These are phyloP conservation scores for Artemisia annua DNA, from an alignment of 129 eudicot species.

Conservation along the genomic window DNA sequence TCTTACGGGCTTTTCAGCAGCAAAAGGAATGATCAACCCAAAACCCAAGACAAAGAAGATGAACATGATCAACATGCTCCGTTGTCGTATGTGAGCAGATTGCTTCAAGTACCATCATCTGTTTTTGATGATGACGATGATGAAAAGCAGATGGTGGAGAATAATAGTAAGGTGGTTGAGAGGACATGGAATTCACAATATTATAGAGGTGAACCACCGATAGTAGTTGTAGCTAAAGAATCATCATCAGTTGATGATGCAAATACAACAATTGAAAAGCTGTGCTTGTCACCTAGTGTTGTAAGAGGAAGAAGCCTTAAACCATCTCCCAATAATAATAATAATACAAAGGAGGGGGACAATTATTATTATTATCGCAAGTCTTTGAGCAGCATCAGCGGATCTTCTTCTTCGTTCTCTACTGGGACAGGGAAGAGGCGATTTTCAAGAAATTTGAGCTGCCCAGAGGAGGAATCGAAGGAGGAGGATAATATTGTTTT, in stretches of 20 bases:
- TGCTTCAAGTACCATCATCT: constrained; percentile 85
- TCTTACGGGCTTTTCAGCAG: constrained; percentile 95
- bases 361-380: background rate
- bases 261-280: constrained; percentile 40
- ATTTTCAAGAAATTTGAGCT: constrained; percentile 29
- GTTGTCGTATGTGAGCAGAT: constrained; percentile 54
- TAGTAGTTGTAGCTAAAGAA: constrained; percentile 60
- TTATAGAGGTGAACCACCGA: constrained; percentile 60
- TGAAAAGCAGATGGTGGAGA: background rate
- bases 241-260: background rate
- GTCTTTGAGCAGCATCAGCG: too few species aligned
- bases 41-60: constrained; percentile 24
- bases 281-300: background rate
- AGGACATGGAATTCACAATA: constrained; percentile 80
- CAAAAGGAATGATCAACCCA: constrained; percentile 50
- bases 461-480: constrained; percentile 25
- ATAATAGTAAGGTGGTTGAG: constrained; percentile 43
- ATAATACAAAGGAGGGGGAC: constrained; percentile 7
- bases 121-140: constrained; percentile 86
- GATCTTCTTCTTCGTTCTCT: background rate
- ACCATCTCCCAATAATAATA: constrained; percentile 4
- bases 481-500: constrained; percentile 58
- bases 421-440: constrained; percentile 24
- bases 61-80: constrained; percentile 41
- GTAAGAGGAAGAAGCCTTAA: too few species aligned